A percentile compares a stretch with the other conserved stretches of the same genome.
phyloP scores from a whole-genome alignment of 2,329 filamentous ascomycete genomes.

The Geosmithia putterillii region DNA sequence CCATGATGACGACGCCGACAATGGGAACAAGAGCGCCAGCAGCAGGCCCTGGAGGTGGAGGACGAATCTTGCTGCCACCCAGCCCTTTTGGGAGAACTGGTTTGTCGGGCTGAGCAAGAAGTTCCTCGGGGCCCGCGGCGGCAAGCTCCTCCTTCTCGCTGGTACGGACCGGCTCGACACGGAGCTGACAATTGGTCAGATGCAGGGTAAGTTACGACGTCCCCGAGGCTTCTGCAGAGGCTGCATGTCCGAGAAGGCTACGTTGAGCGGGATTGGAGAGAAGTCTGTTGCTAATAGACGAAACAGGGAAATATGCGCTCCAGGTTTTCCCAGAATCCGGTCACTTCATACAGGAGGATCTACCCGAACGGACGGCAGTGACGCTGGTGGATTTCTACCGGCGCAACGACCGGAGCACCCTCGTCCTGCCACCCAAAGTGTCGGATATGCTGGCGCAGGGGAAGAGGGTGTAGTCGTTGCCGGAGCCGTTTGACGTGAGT shows the following conservation, averaged over 20 bases:
- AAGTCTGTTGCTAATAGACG: neutral
- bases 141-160: conserved; percentile 74
- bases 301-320: conserved; percentile 76
- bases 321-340: conserved; percentile 91
- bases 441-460: conserved; percentile 56
- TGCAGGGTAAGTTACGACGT: conserved; percentile 61
- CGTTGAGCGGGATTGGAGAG: neutral
- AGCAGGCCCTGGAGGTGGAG: conserved; percentile 63
- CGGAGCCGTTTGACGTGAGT: no score
- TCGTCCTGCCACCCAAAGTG: conserved; percentile 89
- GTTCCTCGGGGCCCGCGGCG: conserved; percentile 70
- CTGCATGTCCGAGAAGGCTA: no score
- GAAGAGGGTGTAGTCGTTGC: conserved; percentile 32
- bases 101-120: conserved; percentile 80
- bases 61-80: conserved; percentile 72
- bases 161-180: conserved; percentile 86
- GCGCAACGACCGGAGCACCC: conserved; percentile 71
- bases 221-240: no score
- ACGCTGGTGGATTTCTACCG: conserved; percentile 83
- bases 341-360: conserved; percentile 93
- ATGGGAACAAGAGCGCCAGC: neutral
- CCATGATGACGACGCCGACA: conserved; percentile 14
- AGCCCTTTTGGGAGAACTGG: conserved; percentile 91
- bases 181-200: conserved; percentile 88
- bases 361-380: conserved; percentile 78